Evolutionary conservation across 2,329 filamentous ascomycete genomes (phyloP), one percentile per base, ranked within the genome.

Genomic region (Colletotrichum godetiae): DNA sequence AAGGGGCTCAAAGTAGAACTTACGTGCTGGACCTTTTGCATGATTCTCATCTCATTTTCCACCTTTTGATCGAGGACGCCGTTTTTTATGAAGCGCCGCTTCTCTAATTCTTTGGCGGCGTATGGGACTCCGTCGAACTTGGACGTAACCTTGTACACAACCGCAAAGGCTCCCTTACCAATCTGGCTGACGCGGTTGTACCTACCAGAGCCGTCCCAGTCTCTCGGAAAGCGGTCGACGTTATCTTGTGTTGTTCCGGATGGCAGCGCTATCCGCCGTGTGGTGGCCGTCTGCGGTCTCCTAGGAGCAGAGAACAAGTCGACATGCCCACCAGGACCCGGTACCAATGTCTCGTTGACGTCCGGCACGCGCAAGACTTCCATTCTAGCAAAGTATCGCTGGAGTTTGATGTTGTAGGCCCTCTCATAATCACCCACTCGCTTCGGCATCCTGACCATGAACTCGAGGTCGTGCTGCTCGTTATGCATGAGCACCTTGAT

Each of bases 41-140:
- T 98, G 78, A 99, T 98, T 76, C 91, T 93, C 92, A 99, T 96
- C 84, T 99, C 97, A 78, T 97, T 98, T 80, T 98, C 94, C 15
- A 98, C 93, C 81, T 97, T 98, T 76, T 95, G 92, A 78, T 98
- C 95, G 27, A 98, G 83, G 24, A 95, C 88, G 2, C 95, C 95
- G 77, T 98, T 97, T 84, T 97, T 98, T 86, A 98, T 94, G 80
- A 98, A 97, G 22, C 92, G 92, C 65, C 94, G 91, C 84, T 98
- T 98, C 82, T 98, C 95, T 4, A 99, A 90, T 82, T 98, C 95
- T 81, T 99, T 99, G 15, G 95, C 95, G 5, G 97, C 97, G 78
- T 93, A 97, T 0, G 96, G 91, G 35, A 90, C 86, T 1, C 97
- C 97, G 78, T 97, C 92, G 78, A 91, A 93, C 82, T 95, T 97